phyloP scores from a whole-genome alignment of 306 rosid species.

The Argentina anserina region DNA sequence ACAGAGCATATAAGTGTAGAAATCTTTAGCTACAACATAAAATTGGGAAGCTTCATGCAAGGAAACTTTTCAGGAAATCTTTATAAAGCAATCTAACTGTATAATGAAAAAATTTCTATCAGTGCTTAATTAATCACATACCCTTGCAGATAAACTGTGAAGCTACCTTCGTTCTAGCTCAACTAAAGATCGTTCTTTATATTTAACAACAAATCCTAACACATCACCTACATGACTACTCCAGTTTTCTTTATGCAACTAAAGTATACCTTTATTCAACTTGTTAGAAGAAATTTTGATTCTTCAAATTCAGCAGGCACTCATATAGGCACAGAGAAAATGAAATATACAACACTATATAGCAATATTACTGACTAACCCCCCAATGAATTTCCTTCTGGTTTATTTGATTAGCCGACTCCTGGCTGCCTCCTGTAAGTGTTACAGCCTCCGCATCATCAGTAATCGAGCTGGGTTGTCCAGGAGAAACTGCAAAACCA shows the following conservation, averaged over 20 bases:
- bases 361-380: slow-evolving; percentile 48
- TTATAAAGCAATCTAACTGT: not conserved
- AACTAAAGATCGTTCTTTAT: not conserved
- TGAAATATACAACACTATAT: slow-evolving; percentile 4
- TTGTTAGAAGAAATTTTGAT: not conserved
- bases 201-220: not conserved
- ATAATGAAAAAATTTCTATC: not conserved
- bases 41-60: not conserved
- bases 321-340: not conserved
- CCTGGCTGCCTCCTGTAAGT: slow-evolving; percentile 78
- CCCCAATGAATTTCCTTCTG: slow-evolving; percentile 95
- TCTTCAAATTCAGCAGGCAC: not conserved
- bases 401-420: slow-evolving; percentile 75
- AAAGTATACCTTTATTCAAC: not conserved
- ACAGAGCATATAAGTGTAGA: not conserved
- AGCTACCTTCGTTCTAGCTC: not conserved
- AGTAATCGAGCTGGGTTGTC: slow-evolving; percentile 76
- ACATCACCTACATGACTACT: not conserved
- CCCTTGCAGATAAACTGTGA: not conserved
- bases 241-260: not conserved
- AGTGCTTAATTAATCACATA: not conserved
- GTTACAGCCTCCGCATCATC: slow-evolving; percentile 91
- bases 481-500: slow-evolving; percentile 63
- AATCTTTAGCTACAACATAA: not conserved
- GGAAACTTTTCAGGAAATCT: not conserved